Evolutionary conservation across 495 filamentous ascomycete genomes (phyloP).

Genomic region (Penicillium malachiteum): DNA sequence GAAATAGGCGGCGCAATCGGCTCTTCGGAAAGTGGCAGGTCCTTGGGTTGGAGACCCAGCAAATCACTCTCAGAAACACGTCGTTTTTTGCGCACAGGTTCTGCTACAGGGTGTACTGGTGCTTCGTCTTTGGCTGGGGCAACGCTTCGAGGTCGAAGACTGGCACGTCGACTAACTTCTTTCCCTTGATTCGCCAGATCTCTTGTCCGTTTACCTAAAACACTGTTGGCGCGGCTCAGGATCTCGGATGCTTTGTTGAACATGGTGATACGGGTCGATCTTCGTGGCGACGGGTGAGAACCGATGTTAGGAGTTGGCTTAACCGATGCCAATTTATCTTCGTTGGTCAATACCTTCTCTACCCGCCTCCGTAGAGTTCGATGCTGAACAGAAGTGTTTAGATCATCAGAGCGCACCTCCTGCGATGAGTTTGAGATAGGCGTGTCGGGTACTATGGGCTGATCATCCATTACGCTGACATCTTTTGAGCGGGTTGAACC

Average conservation of each 20-base stretch:
- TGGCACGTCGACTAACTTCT: constrained; percentile 39
- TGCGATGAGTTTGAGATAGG: constrained; percentile 43
- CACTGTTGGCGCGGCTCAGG: constrained; percentile 42
- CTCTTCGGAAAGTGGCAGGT: constrained; percentile 35
- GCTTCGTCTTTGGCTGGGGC: constrained; percentile 33
- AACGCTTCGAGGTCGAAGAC: constrained; percentile 39
- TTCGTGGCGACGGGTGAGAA: constrained; percentile 24
- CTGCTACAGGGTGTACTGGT: constrained; percentile 16
- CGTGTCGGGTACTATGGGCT: constrained; percentile 38
- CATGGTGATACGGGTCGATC: constrained; percentile 43
- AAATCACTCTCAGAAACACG: constrained; percentile 50
- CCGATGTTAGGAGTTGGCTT: constrained; percentile 14
- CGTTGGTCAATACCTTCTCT: constrained; percentile 46
- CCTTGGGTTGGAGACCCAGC: constrained; percentile 41
- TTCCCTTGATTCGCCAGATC: constrained; percentile 44
- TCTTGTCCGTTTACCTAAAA: constrained; percentile 56
- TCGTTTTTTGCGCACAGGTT: constrained; percentile 47
- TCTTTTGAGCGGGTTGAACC: constrained; percentile 32
- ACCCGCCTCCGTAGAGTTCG: constrained; percentile 49
- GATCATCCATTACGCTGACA: constrained; percentile 35
- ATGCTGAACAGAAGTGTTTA: constrained; percentile 37
- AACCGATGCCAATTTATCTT: constrained; percentile 31
- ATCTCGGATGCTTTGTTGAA: constrained; percentile 45
- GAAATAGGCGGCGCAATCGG: constrained; percentile 35
- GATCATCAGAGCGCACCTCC: constrained; percentile 37